Evolutionary conservation across 768 basidiomycete genomes (phyloP).

Genomic region (Jaapia argillacea): DNA sequence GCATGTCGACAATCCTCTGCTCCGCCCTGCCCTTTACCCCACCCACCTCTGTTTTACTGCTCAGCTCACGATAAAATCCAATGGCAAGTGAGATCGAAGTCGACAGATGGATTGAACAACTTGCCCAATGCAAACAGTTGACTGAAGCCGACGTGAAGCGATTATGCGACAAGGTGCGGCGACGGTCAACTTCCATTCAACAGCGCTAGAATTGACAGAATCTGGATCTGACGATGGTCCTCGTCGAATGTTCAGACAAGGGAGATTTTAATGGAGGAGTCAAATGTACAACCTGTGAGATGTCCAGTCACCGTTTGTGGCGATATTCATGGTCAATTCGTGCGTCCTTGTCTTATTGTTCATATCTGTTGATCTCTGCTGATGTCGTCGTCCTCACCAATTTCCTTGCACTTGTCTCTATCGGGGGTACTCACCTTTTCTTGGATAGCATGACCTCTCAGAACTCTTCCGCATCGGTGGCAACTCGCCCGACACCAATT

Average conservation of each 20-base stretch:
- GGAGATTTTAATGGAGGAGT: constrained; percentile 98
- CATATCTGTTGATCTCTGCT: constrained; percentile 2
- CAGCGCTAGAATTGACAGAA: no score
- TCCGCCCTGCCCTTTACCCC: not conserved
- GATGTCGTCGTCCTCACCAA: constrained; percentile 2
- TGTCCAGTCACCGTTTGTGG: constrained; percentile 99
- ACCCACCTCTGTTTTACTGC: not conserved
- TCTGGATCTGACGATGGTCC: constrained; percentile 6
- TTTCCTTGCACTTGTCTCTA: constrained; percentile 5
- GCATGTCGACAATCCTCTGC: not conserved
- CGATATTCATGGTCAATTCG: constrained; percentile 99
- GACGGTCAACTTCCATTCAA: not conserved
- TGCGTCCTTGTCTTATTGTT: constrained; percentile 36
- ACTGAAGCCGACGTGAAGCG: constrained; percentile 93
- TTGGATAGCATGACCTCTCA: constrained; percentile 99
- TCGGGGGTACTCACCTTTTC: constrained; percentile 8
- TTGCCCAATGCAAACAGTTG: constrained; percentile 95
- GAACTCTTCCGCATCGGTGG: constrained; percentile 98
- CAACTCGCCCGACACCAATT: constrained; percentile 98
- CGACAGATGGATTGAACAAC: constrained; percentile 94
- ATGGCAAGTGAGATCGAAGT: constrained; percentile 56
- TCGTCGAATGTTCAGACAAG: constrained; percentile 53
- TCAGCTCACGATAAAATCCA: not conserved
- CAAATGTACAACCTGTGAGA: constrained; percentile 95
- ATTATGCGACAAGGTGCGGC: constrained; percentile 96